Evolutionary conservation across 2,329 filamentous ascomycete species (phyloP).

Genomic region (Exophiala phaeomuriformis): DNA sequence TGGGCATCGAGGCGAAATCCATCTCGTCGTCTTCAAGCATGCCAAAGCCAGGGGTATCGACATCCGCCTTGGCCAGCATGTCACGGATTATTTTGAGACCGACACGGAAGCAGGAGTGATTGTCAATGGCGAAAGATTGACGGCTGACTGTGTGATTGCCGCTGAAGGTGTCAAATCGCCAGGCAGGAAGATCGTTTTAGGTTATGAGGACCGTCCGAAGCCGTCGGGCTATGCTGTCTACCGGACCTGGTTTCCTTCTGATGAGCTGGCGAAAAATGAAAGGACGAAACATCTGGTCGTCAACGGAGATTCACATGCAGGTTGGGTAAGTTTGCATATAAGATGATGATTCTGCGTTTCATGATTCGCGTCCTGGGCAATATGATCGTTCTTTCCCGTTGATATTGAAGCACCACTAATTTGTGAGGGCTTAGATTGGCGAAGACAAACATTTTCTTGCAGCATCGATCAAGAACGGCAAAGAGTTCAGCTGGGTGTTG

Average conservation of each 20-base stretch:
- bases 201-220: conserved; percentile 33
- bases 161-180: conserved; percentile 23
- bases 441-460: conserved; percentile 46
- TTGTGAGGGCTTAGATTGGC: conserved; percentile 27
- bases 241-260: conserved; percentile 32
- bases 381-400: too few species aligned
- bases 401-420: background rate
- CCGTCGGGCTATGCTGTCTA: conserved; percentile 30
- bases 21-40: conserved; percentile 31
- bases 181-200: conserved; percentile 26
- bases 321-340: conserved; percentile 31
- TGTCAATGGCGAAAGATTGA: conserved; percentile 20
- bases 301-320: conserved; percentile 46
- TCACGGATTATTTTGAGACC: conserved; percentile 30
- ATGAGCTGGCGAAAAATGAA: conserved; percentile 45
- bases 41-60: conserved; percentile 27
- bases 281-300: conserved; percentile 48
- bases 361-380: background rate
- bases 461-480: conserved; percentile 47
- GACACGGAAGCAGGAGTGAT: conserved; percentile 31
- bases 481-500: conserved; percentile 50
- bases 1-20: conserved; percentile 33
- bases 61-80: conserved; percentile 30
- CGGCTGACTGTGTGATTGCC: conserved; percentile 19
- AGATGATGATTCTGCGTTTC: background rate